A percentile compares a stretch with the other conserved stretches of the same genome.
Evolutionary conservation across 306 rosid genomes (phyloP).

Genomic region (Cicer chorassanicum): DNA sequence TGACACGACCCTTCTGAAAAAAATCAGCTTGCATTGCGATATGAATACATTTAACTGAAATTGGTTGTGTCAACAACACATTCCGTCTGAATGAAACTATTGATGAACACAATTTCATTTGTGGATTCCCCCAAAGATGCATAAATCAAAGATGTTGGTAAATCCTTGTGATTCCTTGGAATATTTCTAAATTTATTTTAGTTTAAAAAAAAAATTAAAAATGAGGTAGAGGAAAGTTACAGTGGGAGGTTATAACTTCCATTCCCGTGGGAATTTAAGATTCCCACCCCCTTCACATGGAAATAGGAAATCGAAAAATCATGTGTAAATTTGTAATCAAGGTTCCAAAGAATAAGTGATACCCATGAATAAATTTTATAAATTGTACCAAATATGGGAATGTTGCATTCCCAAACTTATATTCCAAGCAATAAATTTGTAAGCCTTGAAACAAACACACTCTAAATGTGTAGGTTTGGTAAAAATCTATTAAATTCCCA

Average conservation of each 20-base stretch:
- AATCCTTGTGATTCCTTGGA: background rate
- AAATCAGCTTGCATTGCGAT: conserved; percentile 15
- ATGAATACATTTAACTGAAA: conserved; percentile 16
- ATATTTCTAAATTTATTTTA: too few species aligned
- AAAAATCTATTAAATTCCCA: background rate
- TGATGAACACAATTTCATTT: conserved; percentile 6
- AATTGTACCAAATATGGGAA: background rate
- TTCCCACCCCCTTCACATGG: background rate
- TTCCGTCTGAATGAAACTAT: conserved; percentile 9
- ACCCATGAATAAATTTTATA: background rate
- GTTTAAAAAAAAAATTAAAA: too few species aligned
- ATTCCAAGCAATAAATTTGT: background rate
- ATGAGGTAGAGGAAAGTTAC: too few species aligned
- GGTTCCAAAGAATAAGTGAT: background rate
- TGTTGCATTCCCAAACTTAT: background rate
- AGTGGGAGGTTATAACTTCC: background rate
- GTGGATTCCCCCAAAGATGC: conserved; percentile 16
- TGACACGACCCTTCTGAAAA: conserved; percentile 51
- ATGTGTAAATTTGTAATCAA: background rate
- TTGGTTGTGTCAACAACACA: background rate
- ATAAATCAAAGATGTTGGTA: background rate
- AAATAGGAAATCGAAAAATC: background rate
- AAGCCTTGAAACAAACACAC: background rate
- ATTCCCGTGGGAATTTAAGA: background rate
- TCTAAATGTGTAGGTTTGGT: background rate